Evolutionary conservation across 345 rosid genomes (phyloP).

Genomic region (Capsella bursapastoris): DNA sequence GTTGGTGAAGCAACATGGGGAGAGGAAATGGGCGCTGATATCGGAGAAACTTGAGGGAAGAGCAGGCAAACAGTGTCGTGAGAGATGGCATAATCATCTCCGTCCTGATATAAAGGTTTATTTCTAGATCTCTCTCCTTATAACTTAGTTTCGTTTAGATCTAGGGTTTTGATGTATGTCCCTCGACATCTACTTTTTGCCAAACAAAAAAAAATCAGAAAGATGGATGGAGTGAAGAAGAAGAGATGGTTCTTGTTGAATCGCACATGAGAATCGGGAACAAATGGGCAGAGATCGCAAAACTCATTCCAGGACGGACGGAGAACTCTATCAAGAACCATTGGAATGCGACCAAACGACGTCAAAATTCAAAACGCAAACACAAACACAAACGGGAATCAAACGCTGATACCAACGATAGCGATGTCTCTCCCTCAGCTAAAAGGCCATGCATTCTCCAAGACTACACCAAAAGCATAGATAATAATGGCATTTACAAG

Average conservation of each 20-base stretch:
- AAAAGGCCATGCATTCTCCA: slow-evolving; percentile 70
- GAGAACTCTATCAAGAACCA: slow-evolving; percentile 94
- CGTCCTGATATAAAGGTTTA: slow-evolving; percentile 92
- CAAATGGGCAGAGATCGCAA: slow-evolving; percentile 96
- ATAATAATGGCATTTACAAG: slow-evolving; percentile 34
- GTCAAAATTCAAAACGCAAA: slow-evolving; percentile 76
- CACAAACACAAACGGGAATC: slow-evolving; percentile 53
- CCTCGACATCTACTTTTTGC: neutral
- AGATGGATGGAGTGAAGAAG: slow-evolving; percentile 93
- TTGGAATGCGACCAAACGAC: slow-evolving; percentile 92
- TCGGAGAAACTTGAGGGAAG: slow-evolving; percentile 79
- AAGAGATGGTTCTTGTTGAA: slow-evolving; percentile 71
- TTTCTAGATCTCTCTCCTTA: neutral
- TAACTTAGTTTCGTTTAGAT: neutral
- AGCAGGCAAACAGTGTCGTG: slow-evolving; percentile 97
- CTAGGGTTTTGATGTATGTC: slow-evolving; percentile 19
- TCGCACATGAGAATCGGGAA: slow-evolving; percentile 82
- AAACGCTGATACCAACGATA: slow-evolving; percentile 30
- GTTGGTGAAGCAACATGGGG: slow-evolving; percentile 87
- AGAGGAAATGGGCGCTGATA: slow-evolving; percentile 86
- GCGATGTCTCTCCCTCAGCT: slow-evolving; percentile 37
- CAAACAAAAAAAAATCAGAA: slow-evolving; percentile 51
- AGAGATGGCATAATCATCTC: slow-evolving; percentile 98
- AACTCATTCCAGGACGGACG: slow-evolving; percentile 78
- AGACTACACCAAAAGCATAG: slow-evolving; percentile 74